Conservation (phyloP, 768 basidiomycete genomes). For the Trametes coccinea region DNA sequence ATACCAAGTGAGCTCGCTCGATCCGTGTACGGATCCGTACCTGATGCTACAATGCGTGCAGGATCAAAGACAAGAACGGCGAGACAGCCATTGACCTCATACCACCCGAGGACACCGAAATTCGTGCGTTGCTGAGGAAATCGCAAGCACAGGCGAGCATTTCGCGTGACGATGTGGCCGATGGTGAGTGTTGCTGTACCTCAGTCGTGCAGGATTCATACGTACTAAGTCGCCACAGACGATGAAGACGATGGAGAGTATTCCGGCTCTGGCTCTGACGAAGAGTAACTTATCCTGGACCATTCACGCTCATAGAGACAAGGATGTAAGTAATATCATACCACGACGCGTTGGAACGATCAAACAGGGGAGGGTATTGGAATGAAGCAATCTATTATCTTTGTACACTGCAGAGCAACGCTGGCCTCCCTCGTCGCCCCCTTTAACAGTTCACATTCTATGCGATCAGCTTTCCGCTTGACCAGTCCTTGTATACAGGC, state of each 20-base stretch:
- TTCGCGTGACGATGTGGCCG: slow-evolving; percentile 61
- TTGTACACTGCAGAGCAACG: slow-evolving; percentile 15
- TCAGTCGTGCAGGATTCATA: too few relatives aligned
- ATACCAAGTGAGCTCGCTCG: slow-evolving; percentile 48
- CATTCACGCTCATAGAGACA: background rate
- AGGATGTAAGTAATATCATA: background rate
- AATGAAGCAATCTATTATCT: slow-evolving; percentile 14
- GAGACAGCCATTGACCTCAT: slow-evolving; percentile 58
- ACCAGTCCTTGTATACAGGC: slow-evolving; percentile 33
- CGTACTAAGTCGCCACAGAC: background rate
- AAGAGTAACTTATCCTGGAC: slow-evolving; percentile 26
- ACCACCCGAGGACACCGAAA: slow-evolving; percentile 51
- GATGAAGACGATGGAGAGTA: slow-evolving; percentile 35
- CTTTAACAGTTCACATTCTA: background rate
- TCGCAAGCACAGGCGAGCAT: slow-evolving; percentile 52
- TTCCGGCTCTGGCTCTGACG: slow-evolving; percentile 32
- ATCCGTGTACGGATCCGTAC: background rate
- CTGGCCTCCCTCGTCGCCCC: background rate
- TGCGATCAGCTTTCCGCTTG: slow-evolving; percentile 32
- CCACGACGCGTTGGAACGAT: background rate
- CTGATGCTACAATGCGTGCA: slow-evolving; percentile 28
- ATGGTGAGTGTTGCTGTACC: slow-evolving; percentile 41
- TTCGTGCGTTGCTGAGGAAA: slow-evolving; percentile 52
- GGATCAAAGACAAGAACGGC: slow-evolving; percentile 73
- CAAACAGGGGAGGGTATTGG: background rate